Evolutionary conservation across 257 asterid genomes (phyloP).

Genomic region (Nicotiana paniculata): DNA sequence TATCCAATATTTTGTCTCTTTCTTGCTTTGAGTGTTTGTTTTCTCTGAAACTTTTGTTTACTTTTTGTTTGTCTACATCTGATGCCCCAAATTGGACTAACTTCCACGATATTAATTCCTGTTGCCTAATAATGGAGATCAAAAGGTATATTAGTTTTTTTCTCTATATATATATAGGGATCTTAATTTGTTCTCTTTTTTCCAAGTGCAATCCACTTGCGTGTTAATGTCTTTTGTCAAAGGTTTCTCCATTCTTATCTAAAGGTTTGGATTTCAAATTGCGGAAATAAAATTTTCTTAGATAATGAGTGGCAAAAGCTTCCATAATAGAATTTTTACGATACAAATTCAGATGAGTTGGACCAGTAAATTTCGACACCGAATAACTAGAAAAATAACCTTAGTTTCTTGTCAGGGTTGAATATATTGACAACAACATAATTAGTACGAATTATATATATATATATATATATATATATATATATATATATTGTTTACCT

Average conservation of each 20-base stretch:
- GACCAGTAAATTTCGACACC: neutral
- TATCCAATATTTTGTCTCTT: neutral
- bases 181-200: neutral
- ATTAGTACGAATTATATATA: neutral
- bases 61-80: neutral
- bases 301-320: too few species aligned
- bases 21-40: neutral
- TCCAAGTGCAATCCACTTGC: neutral
- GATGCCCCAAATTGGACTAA: neutral
- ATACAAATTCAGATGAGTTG: too few species aligned
- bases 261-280: too few species aligned
- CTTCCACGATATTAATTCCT: conserved; percentile 10
- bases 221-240: neutral
- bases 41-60: neutral
- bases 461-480: too few species aligned
- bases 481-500: too few species aligned
- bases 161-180: neutral
- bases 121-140: neutral
- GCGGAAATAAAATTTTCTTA: too few species aligned
- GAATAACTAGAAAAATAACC: too few species aligned
- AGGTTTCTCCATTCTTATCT: neutral
- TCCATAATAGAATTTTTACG: too few species aligned
- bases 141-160: neutral
- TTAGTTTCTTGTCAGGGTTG: neutral
- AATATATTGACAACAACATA: neutral